Evolutionary conservation across 2,329 filamentous ascomycete genomes (phyloP).

Genomic region (Cryphonectria radicalis): DNA sequence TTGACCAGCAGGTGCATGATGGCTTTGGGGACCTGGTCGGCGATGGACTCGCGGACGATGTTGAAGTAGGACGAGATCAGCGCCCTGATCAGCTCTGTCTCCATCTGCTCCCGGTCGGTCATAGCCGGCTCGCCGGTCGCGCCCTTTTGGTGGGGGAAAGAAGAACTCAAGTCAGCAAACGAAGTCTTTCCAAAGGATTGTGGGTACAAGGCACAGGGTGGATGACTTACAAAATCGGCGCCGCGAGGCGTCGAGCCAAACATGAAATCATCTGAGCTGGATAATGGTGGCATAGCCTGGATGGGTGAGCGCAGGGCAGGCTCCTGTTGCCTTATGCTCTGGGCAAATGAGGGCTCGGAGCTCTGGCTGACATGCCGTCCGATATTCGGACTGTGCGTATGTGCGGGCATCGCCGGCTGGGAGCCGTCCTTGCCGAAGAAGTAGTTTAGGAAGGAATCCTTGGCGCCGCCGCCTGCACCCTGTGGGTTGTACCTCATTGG

Average conservation of each 20-base stretch:
- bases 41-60: slow-evolving; percentile 97
- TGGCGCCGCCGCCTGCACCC: slow-evolving; percentile 60
- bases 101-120: slow-evolving; percentile 93
- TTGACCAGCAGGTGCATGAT: slow-evolving; percentile 99
- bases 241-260: slow-evolving; percentile 45
- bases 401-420: slow-evolving; percentile 45
- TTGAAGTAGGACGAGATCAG: slow-evolving; percentile 99
- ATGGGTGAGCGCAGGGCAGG: slow-evolving; percentile 58
- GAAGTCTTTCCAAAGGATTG: slow-evolving; percentile 1
- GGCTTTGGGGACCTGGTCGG: slow-evolving; percentile 97
- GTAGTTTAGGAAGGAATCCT: slow-evolving; percentile 96
- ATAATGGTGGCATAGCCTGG: slow-evolving; percentile 42
- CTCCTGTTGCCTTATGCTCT: slow-evolving; percentile 76
- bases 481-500: slow-evolving; percentile 66
- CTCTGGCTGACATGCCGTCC: slow-evolving; percentile 75
- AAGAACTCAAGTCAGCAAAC: slow-evolving; percentile 31
- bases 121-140: slow-evolving; percentile 78
- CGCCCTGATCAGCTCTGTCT: slow-evolving; percentile 94
- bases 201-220: neutral
- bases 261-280: slow-evolving; percentile 47
- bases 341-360: slow-evolving; percentile 79
- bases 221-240: slow-evolving; percentile 60
- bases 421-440: slow-evolving; percentile 96
- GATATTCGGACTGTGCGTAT: slow-evolving; percentile 45
- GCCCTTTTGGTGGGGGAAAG: slow-evolving; percentile 43